Percentiles rank a stretch among this genome's conserved stretches.
These are phyloP conservation scores for Fusarium sp. DNA, from an alignment of 2,329 filamentous ascomycete species.

Conservation along the genomic window DNA sequence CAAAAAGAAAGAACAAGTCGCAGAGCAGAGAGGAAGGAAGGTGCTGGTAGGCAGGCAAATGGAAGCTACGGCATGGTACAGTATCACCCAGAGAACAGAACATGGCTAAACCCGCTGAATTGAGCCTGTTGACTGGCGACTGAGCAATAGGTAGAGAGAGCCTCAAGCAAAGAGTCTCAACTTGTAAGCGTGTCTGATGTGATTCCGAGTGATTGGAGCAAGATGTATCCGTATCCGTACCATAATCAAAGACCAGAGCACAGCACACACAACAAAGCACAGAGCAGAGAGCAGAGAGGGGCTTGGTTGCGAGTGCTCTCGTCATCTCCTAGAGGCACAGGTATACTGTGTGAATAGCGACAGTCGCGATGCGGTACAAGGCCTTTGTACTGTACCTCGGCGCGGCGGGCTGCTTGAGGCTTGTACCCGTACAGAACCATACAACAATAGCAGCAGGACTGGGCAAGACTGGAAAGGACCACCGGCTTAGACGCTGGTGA, in stretches of 20 bases:
- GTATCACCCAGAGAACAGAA: slow-evolving; percentile 38
- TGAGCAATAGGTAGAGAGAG: slow-evolving; percentile 15
- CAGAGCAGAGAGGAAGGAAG: slow-evolving; percentile 1
- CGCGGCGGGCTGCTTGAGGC: slow-evolving; percentile 49
- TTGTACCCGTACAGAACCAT: slow-evolving; percentile 59
- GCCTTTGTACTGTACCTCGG: slow-evolving; percentile 55
- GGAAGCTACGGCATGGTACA: slow-evolving; percentile 33
- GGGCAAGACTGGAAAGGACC: slow-evolving; percentile 13
- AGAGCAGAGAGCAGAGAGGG: slow-evolving; percentile 31
- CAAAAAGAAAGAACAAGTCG: slow-evolving; percentile 18
- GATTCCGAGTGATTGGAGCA: slow-evolving; percentile 28
- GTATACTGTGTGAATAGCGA: slow-evolving; percentile 55
- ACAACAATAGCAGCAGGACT: slow-evolving; percentile 47
- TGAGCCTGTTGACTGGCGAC: slow-evolving; percentile 38
- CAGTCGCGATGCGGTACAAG: slow-evolving; percentile 49
- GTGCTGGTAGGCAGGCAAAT: slow-evolving; percentile 22
- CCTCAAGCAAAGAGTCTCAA: neutral
- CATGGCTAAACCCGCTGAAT: slow-evolving; percentile 15
- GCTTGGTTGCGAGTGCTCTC: slow-evolving; percentile 39
- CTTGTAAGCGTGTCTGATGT: slow-evolving; percentile 7
- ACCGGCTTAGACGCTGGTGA: slow-evolving; percentile 40
- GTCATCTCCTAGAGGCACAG: slow-evolving; percentile 21
- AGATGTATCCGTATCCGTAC: neutral
- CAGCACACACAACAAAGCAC: no score
- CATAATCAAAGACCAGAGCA: slow-evolving; percentile 31